These are phyloP conservation scores for Cordyceps pruinosa DNA, from an alignment of 2,329 filamentous ascomycete species.

Conservation along the genomic window DNA sequence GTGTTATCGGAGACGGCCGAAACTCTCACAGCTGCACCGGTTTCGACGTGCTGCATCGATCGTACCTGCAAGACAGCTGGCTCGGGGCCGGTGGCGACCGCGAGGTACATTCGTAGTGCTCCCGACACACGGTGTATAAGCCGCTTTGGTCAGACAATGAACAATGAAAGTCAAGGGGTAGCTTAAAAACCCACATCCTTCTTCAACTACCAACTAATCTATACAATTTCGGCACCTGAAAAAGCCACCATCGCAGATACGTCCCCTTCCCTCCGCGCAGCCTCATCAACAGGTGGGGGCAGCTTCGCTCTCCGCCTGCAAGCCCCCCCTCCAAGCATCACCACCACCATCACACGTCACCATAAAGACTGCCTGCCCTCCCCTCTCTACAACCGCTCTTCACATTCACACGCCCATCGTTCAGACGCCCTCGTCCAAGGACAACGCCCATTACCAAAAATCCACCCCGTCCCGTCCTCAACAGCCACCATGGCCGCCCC, in stretches of 20 bases:
- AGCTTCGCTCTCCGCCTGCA: not conserved
- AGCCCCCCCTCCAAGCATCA: not conserved
- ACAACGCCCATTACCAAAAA: not conserved
- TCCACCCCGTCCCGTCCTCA: not conserved
- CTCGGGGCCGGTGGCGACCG: not conserved
- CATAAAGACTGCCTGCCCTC: not conserved
- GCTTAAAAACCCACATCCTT: no score
- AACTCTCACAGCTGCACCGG: not conserved
- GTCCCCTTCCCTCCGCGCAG: not conserved
- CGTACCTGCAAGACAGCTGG: conserved; percentile 1
- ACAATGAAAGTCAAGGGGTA: no score
- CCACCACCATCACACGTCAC: not conserved
- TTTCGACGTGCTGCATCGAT: not conserved
- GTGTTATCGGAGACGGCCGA: not conserved
- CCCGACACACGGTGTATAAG: no score
- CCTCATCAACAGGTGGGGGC: not conserved
- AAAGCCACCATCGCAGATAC: not conserved
- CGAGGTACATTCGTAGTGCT: no score
- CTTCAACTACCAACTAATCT: not conserved
- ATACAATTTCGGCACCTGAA: not conserved
- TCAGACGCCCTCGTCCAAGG: not conserved
- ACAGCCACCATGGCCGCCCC: conserved; percentile 27
- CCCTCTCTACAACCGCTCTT: not conserved
- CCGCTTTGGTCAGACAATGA: no score
- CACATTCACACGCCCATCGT: not conserved